Percentiles rank a stretch among this genome's conserved stretches.
Conservation (phyloP, 1,284 basidiomycete genomes). For the Agroathelia rolfsii region DNA sequence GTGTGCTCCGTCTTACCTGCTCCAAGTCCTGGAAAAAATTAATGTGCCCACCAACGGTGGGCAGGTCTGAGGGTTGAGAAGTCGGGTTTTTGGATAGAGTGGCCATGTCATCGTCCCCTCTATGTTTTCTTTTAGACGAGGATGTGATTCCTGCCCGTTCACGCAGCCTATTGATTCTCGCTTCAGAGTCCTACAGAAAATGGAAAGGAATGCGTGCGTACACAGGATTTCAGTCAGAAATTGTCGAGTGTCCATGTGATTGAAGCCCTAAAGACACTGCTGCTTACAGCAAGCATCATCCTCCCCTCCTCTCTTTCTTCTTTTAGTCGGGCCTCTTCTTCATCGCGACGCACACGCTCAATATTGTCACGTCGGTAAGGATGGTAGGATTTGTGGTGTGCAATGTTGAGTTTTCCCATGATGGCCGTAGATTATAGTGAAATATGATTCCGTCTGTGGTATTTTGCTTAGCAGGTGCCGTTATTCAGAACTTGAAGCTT, state of each 20-base stretch:
- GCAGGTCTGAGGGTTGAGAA: conserved; percentile 30
- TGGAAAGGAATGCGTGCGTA: not conserved
- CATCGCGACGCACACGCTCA: conserved; percentile 67
- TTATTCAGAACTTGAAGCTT: no score
- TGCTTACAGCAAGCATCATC: conserved; percentile 58
- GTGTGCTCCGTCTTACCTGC: conserved; percentile 28
- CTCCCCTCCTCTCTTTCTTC: conserved; percentile 61
- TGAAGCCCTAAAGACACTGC: not conserved
- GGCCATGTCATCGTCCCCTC: conserved; percentile 28
- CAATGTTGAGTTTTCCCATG: conserved; percentile 80
- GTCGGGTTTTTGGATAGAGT: conserved; percentile 20
- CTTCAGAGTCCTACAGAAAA: conserved; percentile 58
- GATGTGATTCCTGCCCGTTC: conserved; percentile 39
- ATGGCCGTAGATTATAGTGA: conserved; percentile 5
- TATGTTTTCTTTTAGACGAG: conserved; percentile 28
- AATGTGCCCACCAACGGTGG: conserved; percentile 50
- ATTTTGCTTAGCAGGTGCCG: no score
- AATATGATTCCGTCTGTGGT: not conserved
- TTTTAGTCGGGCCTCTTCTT: conserved; percentile 63
- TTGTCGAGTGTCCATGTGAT: conserved; percentile 10
- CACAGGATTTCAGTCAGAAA: conserved; percentile 1
- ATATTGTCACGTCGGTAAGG: conserved; percentile 80
- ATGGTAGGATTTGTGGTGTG: conserved; percentile 86
- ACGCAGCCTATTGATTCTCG: conserved; percentile 58
- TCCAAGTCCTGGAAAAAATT: conserved; percentile 74